These are phyloP conservation scores for Fusarium sp. DNA, from an alignment of 2,329 filamentous ascomycete species.

Conservation along the genomic window DNA sequence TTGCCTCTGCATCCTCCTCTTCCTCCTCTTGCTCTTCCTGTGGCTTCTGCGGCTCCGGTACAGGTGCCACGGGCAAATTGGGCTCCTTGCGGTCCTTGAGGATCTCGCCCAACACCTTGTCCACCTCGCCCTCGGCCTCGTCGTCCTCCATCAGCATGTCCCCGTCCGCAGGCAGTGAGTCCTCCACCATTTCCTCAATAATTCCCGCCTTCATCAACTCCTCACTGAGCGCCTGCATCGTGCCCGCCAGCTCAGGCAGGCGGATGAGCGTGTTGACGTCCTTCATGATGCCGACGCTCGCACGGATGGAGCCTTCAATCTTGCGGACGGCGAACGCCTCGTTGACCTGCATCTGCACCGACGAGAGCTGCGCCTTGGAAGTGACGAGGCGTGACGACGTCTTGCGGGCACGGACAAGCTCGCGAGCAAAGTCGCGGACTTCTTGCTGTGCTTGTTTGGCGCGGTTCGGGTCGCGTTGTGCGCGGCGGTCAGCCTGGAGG, in stretches of 20 bases:
- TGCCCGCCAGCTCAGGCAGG: conserved; percentile 87
- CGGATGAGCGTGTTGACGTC: conserved; percentile 91
- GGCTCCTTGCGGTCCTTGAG: conserved; percentile 83
- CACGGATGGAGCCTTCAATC: conserved; percentile 92
- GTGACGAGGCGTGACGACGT: conserved; percentile 83
- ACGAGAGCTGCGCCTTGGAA: conserved; percentile 91
- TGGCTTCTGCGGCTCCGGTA: conserved; percentile 68
- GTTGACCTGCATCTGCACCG: conserved; percentile 97
- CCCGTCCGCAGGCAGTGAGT: conserved; percentile 83
- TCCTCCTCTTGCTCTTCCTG: conserved; percentile 67
- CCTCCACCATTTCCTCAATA: conserved; percentile 97
- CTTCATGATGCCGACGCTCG: conserved; percentile 94
- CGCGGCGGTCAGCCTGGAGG: conserved; percentile 84
- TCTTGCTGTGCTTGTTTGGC: conserved; percentile 85
- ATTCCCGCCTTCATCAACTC: conserved; percentile 96
- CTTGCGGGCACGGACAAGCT: conserved; percentile 87
- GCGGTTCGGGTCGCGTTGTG: conserved; percentile 84
- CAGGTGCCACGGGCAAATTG: conserved; percentile 70
- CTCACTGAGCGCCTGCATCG: conserved; percentile 88
- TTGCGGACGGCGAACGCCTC: conserved; percentile 96
- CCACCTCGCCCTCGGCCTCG: conserved; percentile 85
- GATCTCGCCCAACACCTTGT: conserved; percentile 93
- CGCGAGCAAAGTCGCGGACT: conserved; percentile 88
- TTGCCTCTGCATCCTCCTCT: conserved; percentile 88
- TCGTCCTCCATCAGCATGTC: conserved; percentile 83